A percentile compares a stretch with the other conserved stretches of the same genome.
Evolutionary conservation across 371 early-diverging fungal genomes (phyloP).

Genomic region (Caulochytrium protostelioides): DNA sequence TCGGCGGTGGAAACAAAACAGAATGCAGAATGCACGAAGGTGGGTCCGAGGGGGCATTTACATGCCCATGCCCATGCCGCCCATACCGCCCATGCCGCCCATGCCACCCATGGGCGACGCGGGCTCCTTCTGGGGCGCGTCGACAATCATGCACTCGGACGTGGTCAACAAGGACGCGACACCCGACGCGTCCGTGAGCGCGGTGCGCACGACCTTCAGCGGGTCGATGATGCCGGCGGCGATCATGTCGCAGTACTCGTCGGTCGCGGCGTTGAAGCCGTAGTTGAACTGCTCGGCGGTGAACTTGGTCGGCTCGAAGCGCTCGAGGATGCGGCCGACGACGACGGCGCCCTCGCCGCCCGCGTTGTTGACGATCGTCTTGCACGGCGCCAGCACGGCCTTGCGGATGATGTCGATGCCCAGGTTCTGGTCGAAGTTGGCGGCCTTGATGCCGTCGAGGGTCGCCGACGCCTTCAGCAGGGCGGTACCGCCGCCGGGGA

Average conservation of each 20-base stretch:
- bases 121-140: conserved; percentile 57
- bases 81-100: conserved; percentile 36
- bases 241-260: conserved; percentile 85
- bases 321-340: conserved; percentile 77
- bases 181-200: conserved; percentile 81
- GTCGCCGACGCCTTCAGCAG: conserved; percentile 72
- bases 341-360: conserved; percentile 90
- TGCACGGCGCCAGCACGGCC: conserved; percentile 76
- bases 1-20: too few species aligned
- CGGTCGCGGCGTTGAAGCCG: conserved; percentile 78
- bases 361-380: conserved; percentile 86
- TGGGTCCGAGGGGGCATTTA: conserved; percentile 7
- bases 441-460: conserved; percentile 52
- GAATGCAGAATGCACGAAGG: too few species aligned
- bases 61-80: conserved; percentile 24
- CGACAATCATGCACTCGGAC: conserved; percentile 88
- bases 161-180: conserved; percentile 89
- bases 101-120: conserved; percentile 16
- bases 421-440: conserved; percentile 91
- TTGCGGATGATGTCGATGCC: conserved; percentile 84
- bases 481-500: conserved; percentile 93
- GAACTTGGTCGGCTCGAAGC: conserved; percentile 15
- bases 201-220: conserved; percentile 92
- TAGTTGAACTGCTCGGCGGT: conserved; percentile 43
- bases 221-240: conserved; percentile 89